A percentile compares a stretch with the other conserved stretches of the same genome.
Evolutionary conservation across 2,329 filamentous ascomycete genomes (phyloP).

Genomic region (Calcarisporium arbuscula): DNA sequence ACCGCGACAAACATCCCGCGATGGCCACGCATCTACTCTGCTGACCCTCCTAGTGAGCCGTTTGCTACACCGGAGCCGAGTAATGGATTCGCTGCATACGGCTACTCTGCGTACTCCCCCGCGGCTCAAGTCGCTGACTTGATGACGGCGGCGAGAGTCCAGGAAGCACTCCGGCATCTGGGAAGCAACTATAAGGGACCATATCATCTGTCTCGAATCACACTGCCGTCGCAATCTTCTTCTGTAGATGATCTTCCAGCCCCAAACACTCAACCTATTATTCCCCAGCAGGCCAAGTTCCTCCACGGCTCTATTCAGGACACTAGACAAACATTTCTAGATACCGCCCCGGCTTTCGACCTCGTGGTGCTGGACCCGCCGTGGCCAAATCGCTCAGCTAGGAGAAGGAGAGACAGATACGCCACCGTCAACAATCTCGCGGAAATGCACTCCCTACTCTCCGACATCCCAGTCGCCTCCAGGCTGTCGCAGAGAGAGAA

Average conservation of each 20-base stretch:
- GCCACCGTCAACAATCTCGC: conserved; percentile 36
- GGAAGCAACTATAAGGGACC: conserved; percentile 30
- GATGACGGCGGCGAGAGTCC: conserved; percentile 43
- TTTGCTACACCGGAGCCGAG: no score
- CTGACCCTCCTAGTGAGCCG: no score
- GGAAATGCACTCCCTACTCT: conserved; percentile 45
- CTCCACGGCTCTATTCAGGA: conserved; percentile 43
- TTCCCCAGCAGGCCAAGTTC: conserved; percentile 37
- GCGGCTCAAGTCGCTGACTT: conserved; percentile 47
- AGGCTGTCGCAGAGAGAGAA: conserved; percentile 44
- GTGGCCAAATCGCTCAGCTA: conserved; percentile 73
- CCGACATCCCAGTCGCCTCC: conserved; percentile 47
- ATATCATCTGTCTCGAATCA: conserved; percentile 39
- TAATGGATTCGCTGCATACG: conserved; percentile 24
- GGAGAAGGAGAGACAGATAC: conserved; percentile 49
- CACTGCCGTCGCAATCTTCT: conserved; percentile 5
- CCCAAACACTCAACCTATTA: conserved; percentile 13
- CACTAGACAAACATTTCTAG: conserved; percentile 32
- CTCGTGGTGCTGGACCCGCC: conserved; percentile 70
- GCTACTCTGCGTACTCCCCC: conserved; percentile 25
- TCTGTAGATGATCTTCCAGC: not conserved
- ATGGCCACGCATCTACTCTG: no score
- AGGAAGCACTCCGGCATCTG: conserved; percentile 35
- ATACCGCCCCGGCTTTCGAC: conserved; percentile 49
- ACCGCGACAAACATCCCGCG: conserved; percentile 44